These are phyloP conservation scores for Anthoceros angustus DNA, from an alignment of 225 moss, liverwort and hornwort genomes.

Conservation along the genomic window DNA sequence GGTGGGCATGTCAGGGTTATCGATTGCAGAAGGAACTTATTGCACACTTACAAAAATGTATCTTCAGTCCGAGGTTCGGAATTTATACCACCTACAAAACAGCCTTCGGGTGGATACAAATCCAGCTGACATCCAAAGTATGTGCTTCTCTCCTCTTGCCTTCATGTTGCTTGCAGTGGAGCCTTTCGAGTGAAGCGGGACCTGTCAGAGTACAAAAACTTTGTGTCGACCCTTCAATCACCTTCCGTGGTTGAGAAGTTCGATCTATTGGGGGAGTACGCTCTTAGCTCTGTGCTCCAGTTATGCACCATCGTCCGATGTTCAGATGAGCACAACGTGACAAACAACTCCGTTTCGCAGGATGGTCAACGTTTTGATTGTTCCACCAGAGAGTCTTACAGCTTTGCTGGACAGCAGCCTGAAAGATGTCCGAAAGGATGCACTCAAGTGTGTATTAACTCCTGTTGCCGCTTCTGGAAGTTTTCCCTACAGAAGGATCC, in stretches of 20 bases:
- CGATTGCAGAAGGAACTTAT: conserved; percentile 1
- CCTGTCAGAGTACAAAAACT: conserved; percentile 62
- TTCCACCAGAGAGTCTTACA: conserved; percentile 82
- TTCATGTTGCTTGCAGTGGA: conserved; percentile 35
- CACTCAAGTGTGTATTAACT: conserved; percentile 36
- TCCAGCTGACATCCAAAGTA: conserved; percentile 11
- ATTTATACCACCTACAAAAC: background rate
- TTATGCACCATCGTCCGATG: background rate
- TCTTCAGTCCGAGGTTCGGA: background rate
- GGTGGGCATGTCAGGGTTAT: background rate
- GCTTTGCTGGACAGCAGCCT: conserved; percentile 67
- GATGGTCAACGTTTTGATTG: conserved; percentile 91
- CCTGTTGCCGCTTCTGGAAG: too few species aligned
- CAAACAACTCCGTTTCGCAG: conserved; percentile 21
- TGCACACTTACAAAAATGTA: background rate
- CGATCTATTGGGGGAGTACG: conserved; percentile 55
- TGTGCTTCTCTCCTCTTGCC: conserved; percentile 36
- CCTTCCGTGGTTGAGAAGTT: conserved; percentile 58
- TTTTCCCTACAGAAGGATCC: too few species aligned
- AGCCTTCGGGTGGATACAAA: conserved; percentile 2
- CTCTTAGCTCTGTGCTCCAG: conserved; percentile 9
- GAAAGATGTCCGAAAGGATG: conserved; percentile 54
- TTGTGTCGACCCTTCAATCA: conserved; percentile 51
- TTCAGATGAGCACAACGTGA: background rate
- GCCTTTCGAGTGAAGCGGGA: conserved; percentile 82